phyloP scores from a whole-genome alignment of 2,329 filamentous ascomycete genomes.

The Stagonosporopsis chrysanthemi region DNA sequence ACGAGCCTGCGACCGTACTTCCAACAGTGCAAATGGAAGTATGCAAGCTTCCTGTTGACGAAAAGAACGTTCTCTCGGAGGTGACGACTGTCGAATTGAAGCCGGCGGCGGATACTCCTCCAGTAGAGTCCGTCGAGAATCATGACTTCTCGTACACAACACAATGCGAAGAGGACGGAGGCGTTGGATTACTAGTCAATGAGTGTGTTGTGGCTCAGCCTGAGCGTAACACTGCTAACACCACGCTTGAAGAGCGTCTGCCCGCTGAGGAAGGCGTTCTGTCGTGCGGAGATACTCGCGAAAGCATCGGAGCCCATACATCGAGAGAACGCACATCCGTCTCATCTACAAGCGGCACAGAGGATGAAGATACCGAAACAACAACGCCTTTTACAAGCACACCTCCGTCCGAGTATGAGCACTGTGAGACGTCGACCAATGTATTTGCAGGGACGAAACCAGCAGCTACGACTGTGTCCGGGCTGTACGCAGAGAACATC shows the following conservation, averaged over 20 bases:
- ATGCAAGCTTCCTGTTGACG: not conserved
- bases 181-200: not conserved
- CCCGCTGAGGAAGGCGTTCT: not conserved
- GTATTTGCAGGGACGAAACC: not conserved
- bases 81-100: not conserved
- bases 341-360: constrained; percentile 7
- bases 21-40: too few species aligned
- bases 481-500: constrained; percentile 29
- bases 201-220: not conserved
- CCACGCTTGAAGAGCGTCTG: too few species aligned
- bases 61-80: not conserved
- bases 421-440: not conserved
- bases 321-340: constrained; percentile 2
- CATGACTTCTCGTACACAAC: not conserved
- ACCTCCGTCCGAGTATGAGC: constrained; percentile 19
- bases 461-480: constrained; percentile 7
- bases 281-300: not conserved
- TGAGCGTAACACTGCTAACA: not conserved
- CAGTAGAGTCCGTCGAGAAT: not conserved
- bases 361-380: constrained; percentile 3
- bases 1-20: not conserved
- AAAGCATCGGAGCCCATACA: not conserved
- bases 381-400: constrained; percentile 24
- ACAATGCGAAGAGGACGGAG: not conserved
- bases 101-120: not conserved